phyloP scores from a whole-genome alignment of 441 rosid genomes.

The Aquilaria agallochum region DNA sequence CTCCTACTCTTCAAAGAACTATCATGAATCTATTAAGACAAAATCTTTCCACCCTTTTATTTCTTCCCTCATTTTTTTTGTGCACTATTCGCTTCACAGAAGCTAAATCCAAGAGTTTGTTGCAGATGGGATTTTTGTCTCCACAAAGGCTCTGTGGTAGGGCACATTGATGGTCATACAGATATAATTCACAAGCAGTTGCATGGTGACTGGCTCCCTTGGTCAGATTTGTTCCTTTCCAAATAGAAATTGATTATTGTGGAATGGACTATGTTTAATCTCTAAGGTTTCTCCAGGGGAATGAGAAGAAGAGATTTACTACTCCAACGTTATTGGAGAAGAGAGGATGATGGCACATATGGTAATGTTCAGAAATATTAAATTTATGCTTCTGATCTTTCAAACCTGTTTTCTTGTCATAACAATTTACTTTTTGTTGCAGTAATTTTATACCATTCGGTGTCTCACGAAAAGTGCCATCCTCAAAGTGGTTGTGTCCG shows the following conservation, averaged over 20 bases:
- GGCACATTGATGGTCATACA: slow-evolving; percentile 91
- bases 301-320: slow-evolving; percentile 82
- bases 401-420: neutral
- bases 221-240: slow-evolving; percentile 33
- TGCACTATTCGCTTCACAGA: slow-evolving; percentile 3
- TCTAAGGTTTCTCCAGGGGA: slow-evolving; percentile 38
- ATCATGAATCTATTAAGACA: neutral
- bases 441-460: slow-evolving; percentile 90
- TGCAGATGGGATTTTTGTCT: slow-evolving; percentile 95
- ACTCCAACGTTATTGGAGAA: slow-evolving; percentile 87
- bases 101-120: slow-evolving; percentile 15
- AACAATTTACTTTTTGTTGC: slow-evolving; percentile 24
- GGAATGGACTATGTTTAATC: neutral
- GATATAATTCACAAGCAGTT: slow-evolving; percentile 68
- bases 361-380: slow-evolving; percentile 35
- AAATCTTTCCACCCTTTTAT: neutral
- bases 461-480: slow-evolving; percentile 74
- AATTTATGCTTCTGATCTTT: slow-evolving; percentile 1
- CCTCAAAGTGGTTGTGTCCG: slow-evolving; percentile 72
- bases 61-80: neutral
- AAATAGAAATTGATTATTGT: neutral
- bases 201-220: slow-evolving; percentile 79
- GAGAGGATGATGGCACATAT: slow-evolving; percentile 96
- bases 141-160: slow-evolving; percentile 66
- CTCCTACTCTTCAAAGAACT: too few relatives aligned